Base-by-base conservation (phyloP, 1,139 yeast species). In the Scheffersomyces segobiensis region DNA sequence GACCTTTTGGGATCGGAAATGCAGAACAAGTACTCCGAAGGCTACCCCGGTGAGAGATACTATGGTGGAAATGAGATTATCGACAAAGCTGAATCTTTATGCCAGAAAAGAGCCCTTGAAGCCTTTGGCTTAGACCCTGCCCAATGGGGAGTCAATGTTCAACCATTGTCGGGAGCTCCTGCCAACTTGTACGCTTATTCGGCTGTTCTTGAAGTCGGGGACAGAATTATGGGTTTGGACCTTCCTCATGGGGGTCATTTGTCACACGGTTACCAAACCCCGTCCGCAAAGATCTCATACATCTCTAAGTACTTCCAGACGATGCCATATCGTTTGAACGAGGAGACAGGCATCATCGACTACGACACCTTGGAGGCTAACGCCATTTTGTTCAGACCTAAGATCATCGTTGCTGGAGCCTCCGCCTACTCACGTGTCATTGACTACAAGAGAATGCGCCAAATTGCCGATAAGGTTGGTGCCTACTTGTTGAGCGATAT, bases 21-120 rank as follows among this genome's bases (percentile, higher is more conserved):
- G 97, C 96, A 92, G 78, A 93, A 93, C 85, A 93, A 93, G 82
- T 93, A 93, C 79, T 92, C 97, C n/a, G 98, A 93, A 79, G 98
- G 98, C 60, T 93, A 93, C 78, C 98, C 98, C 55, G 97, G 97
- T 63, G 97, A 93, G 69, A 87, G 98, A 75, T 93, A 93, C 80
- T 93, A 93, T 71, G 98, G 98, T 74, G 98, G 98, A 74, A 93
- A 93, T 75, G 93, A 93, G 79, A 87, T 88, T 76, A 93, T 93
- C 68, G 98, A 93, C 76, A 85, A 88, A 79, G 93, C 96, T 63
- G 98, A 93, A 80, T 76, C 86, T 17, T 80, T 93, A 67, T 93
- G 98, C 78, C 97, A 92, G 79, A 83, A 88, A 72, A 87, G 98
- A 77, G 98, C 98, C 49, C 81, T 93, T 61, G 89, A 89, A 71